phyloP scores from a whole-genome alignment of 306 rosid species.

The Albizia julibrissin region DNA sequence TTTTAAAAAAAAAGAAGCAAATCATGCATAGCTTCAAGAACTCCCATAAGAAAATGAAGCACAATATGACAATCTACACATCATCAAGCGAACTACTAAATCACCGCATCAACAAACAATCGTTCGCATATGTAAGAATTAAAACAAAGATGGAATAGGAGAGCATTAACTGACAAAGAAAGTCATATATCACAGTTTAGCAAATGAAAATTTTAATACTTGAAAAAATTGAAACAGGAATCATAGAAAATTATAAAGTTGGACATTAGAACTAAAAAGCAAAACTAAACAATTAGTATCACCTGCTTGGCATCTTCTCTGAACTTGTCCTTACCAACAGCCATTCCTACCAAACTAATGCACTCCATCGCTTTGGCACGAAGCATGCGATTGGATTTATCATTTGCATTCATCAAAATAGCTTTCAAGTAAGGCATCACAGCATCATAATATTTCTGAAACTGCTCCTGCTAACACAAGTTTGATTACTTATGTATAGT shows the following conservation, averaged over 20 bases:
- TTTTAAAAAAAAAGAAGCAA: slow-evolving; percentile 5
- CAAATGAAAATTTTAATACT: not conserved
- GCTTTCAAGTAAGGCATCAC: slow-evolving; percentile 95
- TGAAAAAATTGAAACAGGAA: not conserved
- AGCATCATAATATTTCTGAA: slow-evolving; percentile 81
- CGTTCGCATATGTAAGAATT: not conserved
- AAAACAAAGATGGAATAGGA: not conserved
- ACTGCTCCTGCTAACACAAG: slow-evolving; percentile 57
- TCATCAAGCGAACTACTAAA: not conserved
- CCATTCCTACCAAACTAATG: slow-evolving; percentile 99
- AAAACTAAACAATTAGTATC: not conserved
- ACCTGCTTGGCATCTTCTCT: slow-evolving; percentile 99
- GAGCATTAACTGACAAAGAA: not conserved
- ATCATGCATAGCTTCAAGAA: not conserved
- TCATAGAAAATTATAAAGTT: not conserved
- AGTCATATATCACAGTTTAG: not conserved
- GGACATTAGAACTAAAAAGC: slow-evolving; percentile 1
- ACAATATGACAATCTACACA: not conserved
- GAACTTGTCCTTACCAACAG: slow-evolving; percentile 97
- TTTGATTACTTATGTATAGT: slow-evolving; percentile 5
- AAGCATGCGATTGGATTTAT: slow-evolving; percentile 92
- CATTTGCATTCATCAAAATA: slow-evolving; percentile 91
- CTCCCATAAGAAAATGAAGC: not conserved
- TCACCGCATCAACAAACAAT: slow-evolving; percentile 13
- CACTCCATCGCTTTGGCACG: slow-evolving; percentile 99